Percentiles rank a stretch among this genome's conserved stretches.
Conservation (phyloP, 2,329 filamentous ascomycete species). For the Cladosporium austrohemisphaericum region DNA sequence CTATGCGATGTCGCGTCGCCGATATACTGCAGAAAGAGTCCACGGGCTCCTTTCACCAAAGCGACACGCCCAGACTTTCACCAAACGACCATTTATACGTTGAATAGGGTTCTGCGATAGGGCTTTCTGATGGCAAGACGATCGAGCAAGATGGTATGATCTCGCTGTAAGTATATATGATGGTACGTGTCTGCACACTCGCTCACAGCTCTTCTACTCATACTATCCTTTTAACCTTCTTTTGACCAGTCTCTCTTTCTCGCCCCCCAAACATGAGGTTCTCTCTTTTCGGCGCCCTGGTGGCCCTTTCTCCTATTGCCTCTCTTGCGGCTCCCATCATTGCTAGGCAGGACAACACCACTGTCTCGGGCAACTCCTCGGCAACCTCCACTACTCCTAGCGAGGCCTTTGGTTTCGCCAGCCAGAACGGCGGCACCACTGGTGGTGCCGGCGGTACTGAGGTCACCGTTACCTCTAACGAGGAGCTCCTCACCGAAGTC, state of each 20-base stretch:
- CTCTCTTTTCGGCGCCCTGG: conserved; percentile 23
- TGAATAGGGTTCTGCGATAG: background rate
- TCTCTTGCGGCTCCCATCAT: conserved; percentile 21
- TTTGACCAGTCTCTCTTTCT: conserved; percentile 1
- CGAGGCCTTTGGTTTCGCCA: conserved; percentile 22
- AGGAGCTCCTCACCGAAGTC: conserved; percentile 39
- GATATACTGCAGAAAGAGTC: background rate
- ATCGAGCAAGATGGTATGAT: background rate
- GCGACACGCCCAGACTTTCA: conserved; percentile 4
- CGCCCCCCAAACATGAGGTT: background rate
- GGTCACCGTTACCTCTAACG: conserved; percentile 46
- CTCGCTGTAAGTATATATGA: conserved; percentile 3
- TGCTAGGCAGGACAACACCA: conserved; percentile 12
- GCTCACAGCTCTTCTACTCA: background rate
- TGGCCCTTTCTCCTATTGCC: conserved; percentile 22
- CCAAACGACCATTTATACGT: conserved; percentile 4
- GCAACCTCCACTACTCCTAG: no score
- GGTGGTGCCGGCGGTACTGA: conserved; percentile 45
- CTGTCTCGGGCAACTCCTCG: background rate
- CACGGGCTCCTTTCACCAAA: background rate
- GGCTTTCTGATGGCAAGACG: background rate
- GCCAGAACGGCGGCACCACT: conserved; percentile 36
- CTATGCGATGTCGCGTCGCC: background rate
- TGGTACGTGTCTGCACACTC: background rate
- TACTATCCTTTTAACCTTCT: background rate